These are phyloP conservation scores for Tuber microsphaerosporum DNA, from an alignment of 495 filamentous ascomycete species.

Conservation along the genomic window DNA sequence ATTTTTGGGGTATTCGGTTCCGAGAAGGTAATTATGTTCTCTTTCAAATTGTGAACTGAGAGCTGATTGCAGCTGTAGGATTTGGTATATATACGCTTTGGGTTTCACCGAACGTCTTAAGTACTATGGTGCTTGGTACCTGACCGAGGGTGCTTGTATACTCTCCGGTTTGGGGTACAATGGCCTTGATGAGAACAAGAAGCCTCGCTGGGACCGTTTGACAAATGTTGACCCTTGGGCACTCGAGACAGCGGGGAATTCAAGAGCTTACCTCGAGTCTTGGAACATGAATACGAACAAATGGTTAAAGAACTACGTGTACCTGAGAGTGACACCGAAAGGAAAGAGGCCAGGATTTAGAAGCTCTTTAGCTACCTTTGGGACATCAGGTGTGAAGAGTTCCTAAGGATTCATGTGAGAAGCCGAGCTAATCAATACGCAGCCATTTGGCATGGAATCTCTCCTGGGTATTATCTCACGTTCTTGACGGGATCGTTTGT, in stretches of 20 bases:
- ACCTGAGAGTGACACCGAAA: slow-evolving; percentile 86
- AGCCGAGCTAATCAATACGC: not conserved
- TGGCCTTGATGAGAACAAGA: slow-evolving; percentile 74
- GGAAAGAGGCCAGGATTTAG: slow-evolving; percentile 96
- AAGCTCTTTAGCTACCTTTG: slow-evolving; percentile 88
- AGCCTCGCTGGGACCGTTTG: slow-evolving; percentile 79
- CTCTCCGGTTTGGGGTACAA: slow-evolving; percentile 90
- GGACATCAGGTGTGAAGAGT: slow-evolving; percentile 47
- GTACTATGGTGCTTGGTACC: slow-evolving; percentile 90
- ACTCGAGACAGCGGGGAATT: slow-evolving; percentile 85
- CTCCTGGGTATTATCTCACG: slow-evolving; percentile 88
- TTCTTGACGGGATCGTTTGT: slow-evolving; percentile 84
- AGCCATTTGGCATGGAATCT: slow-evolving; percentile 97
- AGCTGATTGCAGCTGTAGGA: slow-evolving; percentile 14
- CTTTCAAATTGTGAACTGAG: not conserved
- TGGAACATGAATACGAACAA: slow-evolving; percentile 99
- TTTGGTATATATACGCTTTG: slow-evolving; percentile 70
- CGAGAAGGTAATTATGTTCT: slow-evolving; percentile 51
- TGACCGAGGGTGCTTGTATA: slow-evolving; percentile 93
- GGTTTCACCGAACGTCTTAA: slow-evolving; percentile 73
- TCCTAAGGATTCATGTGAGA: not conserved
- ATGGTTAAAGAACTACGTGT: slow-evolving; percentile 94
- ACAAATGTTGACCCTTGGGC: slow-evolving; percentile 76
- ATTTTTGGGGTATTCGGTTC: slow-evolving; percentile 60
- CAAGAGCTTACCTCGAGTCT: slow-evolving; percentile 72